Conservation (phyloP, 23 red algal genomes). For the Gracilariopsis chorda region DNA sequence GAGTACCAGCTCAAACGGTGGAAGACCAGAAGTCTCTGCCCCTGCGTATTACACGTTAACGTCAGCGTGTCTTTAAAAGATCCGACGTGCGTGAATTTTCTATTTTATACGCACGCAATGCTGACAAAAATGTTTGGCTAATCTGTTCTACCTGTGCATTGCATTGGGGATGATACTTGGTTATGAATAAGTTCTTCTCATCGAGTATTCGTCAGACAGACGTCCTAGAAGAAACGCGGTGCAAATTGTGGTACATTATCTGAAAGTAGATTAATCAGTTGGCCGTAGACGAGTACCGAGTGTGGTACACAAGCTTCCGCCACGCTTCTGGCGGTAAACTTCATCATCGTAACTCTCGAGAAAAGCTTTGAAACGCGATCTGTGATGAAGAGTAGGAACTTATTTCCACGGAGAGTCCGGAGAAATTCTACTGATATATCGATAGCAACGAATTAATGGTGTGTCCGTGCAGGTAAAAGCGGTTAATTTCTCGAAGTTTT, state of each 20-base stretch:
- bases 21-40: too few relatives aligned
- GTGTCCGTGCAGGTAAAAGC: neutral
- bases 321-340: neutral
- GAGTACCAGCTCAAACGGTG: too few relatives aligned
- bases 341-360: neutral
- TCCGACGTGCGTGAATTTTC: too few relatives aligned
- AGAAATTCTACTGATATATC: neutral
- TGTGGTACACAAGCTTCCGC: neutral
- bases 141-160: too few relatives aligned
- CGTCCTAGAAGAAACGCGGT: neutral
- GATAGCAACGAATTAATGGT: neutral
- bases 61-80: neutral
- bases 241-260: constrained; percentile 10
- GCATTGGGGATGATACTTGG: constrained; percentile 24
- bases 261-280: neutral
- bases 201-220: neutral
- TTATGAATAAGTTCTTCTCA: neutral
- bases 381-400: neutral
- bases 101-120: too few relatives aligned
- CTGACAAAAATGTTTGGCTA: too few relatives aligned
- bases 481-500: neutral
- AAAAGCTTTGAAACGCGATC: constrained; percentile 5
- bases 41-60: neutral
- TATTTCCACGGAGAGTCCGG: neutral
- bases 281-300: neutral